Base-by-base conservation (phyloP, 805 yeast species). In the Zygosaccharomyces lentus region DNA sequence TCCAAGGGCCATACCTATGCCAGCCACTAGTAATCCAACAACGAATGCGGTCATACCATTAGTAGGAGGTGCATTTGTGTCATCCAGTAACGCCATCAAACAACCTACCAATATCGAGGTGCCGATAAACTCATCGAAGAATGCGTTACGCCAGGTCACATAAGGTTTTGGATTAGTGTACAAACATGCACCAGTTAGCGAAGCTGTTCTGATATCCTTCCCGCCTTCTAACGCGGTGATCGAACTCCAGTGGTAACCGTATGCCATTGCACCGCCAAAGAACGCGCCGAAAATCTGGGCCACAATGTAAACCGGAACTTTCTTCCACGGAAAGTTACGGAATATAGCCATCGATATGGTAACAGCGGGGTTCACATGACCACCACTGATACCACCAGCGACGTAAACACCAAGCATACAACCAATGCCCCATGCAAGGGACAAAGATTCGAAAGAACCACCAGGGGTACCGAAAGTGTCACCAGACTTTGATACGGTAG, bases 301-400 rank as follows among this genome's bases (percentile, higher is more conserved):
- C 32, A 72, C 43, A 34, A 72, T 59, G 57, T 72, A 74, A 9
- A 52, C 49, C 19, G 70, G 75, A 12, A 71, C 68, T 50, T 73
- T 73, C 43, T 59, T 58, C 75, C 76, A 72, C 30, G 77, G 76
- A 57, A 73, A 73, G 16, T 67, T 67, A 55, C 78, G 66, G 55
- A 63, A 74, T 13, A 69, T 57, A 45, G 77, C 75, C 54, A 70
- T 61, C 8, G 68, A 59, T 9, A 74, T 41, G 6, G 77, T 72
- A 34, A 73, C 72, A 50, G 75, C 75, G 3, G 78, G 77, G 57
- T 74, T 73, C 43, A 73, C 54, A 49, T 73, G 78, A 27, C 74
- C 78, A 54, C 76, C 77, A 48, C 76, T 71, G 44, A 72, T 60
- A 50, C 78, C 78, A 40, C 75, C 75, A 35, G 74, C 66, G n/a